A percentile compares a stretch with the other conserved stretches of the same genome.
These are phyloP conservation scores for Maudiozyma serrabonitensis DNA, from an alignment of 805 yeast genomes.

Conservation along the genomic window DNA sequence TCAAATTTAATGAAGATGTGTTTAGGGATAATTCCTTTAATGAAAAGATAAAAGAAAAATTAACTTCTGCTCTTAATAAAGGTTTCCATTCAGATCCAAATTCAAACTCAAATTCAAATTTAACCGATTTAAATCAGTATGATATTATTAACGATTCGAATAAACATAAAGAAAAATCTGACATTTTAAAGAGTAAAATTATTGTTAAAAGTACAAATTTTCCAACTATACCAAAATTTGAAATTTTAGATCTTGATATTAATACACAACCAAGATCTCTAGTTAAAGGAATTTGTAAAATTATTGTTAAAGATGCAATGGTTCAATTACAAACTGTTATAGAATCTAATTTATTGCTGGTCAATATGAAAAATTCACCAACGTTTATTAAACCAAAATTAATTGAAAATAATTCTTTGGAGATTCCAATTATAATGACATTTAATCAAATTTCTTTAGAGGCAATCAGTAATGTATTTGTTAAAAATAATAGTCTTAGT, in stretches of 20 bases:
- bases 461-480: conserved; percentile 28
- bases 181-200: conserved; percentile 24
- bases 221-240: conserved; percentile 24
- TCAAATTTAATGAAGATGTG: conserved; percentile 21
- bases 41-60: conserved; percentile 20
- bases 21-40: conserved; percentile 26
- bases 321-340: conserved; percentile 28
- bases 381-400: conserved; percentile 25
- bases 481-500: conserved; percentile 26
- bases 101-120: not conserved
- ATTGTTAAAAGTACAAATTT: conserved; percentile 24
- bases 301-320: conserved; percentile 25
- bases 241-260: conserved; percentile 27
- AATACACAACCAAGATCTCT: conserved; percentile 26
- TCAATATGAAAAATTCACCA: conserved; percentile 22
- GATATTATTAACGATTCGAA: not conserved
- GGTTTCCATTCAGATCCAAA: conserved; percentile 3
- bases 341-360: conserved; percentile 26
- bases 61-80: conserved; percentile 21
- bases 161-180: not conserved
- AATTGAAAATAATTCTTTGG: conserved; percentile 27
- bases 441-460: conserved; percentile 27
- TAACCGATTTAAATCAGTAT: not conserved
- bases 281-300: conserved; percentile 28
- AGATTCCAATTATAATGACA: conserved; percentile 29